These are phyloP conservation scores for Acephala macrosclerotiorum DNA, from an alignment of 2,329 filamentous ascomycete species.

Conservation along the genomic window DNA sequence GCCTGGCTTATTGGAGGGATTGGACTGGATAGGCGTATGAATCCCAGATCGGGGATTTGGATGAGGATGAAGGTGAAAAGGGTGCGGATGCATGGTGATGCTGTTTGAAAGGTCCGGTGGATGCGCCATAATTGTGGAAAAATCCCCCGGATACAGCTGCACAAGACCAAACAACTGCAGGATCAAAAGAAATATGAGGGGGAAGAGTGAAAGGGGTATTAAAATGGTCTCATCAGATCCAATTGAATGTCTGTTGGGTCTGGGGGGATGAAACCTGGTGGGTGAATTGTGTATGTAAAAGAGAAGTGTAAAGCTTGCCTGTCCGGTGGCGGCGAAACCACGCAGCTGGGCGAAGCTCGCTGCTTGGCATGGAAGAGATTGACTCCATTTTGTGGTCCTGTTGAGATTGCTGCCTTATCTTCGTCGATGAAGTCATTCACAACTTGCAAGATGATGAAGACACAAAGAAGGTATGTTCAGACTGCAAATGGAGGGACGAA, in stretches of 20 bases:
- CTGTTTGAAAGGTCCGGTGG: conserved; percentile 38
- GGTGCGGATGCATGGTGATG: conserved; percentile 44
- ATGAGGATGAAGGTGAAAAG: conserved; percentile 41
- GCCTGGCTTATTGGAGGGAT: conserved; percentile 43
- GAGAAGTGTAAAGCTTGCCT: conserved; percentile 5
- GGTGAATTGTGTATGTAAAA: not conserved
- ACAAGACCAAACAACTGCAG: not conserved
- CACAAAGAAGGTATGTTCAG: not conserved
- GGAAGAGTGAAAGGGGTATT: not conserved
- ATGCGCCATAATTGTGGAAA: conserved; percentile 31
- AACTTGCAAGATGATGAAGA: not conserved
- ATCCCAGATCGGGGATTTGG: conserved; percentile 35
- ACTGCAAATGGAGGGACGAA: not conserved
- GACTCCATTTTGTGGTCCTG: not conserved
- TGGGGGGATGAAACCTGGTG: not conserved
- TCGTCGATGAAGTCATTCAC: not conserved
- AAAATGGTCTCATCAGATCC: not conserved
- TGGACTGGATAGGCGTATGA: conserved; percentile 38
- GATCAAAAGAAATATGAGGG: conserved; percentile 1
- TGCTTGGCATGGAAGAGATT: not conserved
- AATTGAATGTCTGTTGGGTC: not conserved
- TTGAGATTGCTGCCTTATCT: not conserved
- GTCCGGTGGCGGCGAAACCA: not conserved
- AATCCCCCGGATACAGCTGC: conserved; percentile 3
- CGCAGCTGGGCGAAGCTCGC: not conserved